phyloP scores from a whole-genome alignment of 257 asterid species.

The Solanum stenotomum region DNA sequence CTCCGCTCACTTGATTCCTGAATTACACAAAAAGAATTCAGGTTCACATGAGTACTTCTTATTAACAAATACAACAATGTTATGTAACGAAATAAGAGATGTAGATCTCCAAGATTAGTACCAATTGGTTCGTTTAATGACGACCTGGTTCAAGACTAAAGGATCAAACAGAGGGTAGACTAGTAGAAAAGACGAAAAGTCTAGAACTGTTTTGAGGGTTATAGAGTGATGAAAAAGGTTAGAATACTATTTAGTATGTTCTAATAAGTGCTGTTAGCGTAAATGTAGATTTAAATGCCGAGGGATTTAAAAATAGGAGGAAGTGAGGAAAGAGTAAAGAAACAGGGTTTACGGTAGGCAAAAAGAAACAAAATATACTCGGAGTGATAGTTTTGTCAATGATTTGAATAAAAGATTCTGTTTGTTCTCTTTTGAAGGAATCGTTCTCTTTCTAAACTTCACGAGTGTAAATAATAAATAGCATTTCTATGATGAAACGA shows the following conservation, averaged over 20 bases:
- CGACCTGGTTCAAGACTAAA: background rate
- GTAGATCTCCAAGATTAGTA: background rate
- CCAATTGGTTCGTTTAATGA: background rate
- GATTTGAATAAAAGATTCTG: background rate
- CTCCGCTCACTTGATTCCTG: constrained; percentile 48
- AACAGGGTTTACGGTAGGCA: background rate
- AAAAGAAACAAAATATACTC: background rate
- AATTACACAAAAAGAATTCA: background rate
- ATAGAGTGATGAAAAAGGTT: background rate
- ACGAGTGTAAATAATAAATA: background rate
- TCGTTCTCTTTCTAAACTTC: background rate
- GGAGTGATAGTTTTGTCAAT: background rate
- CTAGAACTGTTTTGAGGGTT: background rate
- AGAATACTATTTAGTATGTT: background rate
- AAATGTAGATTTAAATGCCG: background rate
- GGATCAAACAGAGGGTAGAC: background rate
- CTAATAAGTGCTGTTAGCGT: background rate
- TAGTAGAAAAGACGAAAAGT: background rate
- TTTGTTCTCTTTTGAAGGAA: background rate
- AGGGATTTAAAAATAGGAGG: background rate
- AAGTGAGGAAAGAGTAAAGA: background rate
- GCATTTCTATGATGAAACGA: background rate
- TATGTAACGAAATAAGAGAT: background rate
- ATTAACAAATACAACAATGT: background rate
- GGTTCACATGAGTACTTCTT: background rate